Evolutionary conservation across 805 yeast species (phyloP), one percentile per base, ranked within the genome.

Genomic region (Komagataella phaffii): DNA sequence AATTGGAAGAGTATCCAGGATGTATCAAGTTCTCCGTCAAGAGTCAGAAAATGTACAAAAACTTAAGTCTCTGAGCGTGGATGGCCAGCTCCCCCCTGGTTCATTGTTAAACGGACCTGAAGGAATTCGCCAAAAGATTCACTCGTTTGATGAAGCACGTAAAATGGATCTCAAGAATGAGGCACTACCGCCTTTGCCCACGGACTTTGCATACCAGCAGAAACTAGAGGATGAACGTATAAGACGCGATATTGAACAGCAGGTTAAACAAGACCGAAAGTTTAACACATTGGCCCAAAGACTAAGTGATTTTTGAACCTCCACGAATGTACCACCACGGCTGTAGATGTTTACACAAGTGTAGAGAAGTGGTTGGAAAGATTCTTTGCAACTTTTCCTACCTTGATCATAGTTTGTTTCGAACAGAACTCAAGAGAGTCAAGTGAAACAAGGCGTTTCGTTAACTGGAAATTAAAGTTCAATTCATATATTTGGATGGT

Each of bases 1-100:
- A 12, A 93, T 91, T 66, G 98, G 98, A n/a, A 77, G 96, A 57
- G 88, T 91, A 51, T 85, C 96, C 18, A 77, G 97, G 53, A 90
- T 93, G 96, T 93, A 85, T 69, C 84, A 83, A 55, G 85, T 91
- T 6, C 72, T 91, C 59, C 76, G 97, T 56, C 88, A 88, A 63
- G 96, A 91, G 63, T 79, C 91, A 48, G 97, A 88, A 65, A 82
- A 81, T 58, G 95, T 93, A 49, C 83, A 85, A 53, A 89, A 85
- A 61, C 73, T 91, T 60, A 86, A 93, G 66, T 74, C 76, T 40
- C 72, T 82, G 55, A 75, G 85, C 53, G 84, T 90, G 46, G 90
- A 93, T 12, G 72, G 71, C 7, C 51, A 48, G 8, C 71, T 93
- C 56, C 98, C 99, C 14, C 82, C 85, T 61, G 98, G 98, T 23